Base-by-base conservation (phyloP, 768 basidiomycete genomes). In the Calocybe indica region DNA sequence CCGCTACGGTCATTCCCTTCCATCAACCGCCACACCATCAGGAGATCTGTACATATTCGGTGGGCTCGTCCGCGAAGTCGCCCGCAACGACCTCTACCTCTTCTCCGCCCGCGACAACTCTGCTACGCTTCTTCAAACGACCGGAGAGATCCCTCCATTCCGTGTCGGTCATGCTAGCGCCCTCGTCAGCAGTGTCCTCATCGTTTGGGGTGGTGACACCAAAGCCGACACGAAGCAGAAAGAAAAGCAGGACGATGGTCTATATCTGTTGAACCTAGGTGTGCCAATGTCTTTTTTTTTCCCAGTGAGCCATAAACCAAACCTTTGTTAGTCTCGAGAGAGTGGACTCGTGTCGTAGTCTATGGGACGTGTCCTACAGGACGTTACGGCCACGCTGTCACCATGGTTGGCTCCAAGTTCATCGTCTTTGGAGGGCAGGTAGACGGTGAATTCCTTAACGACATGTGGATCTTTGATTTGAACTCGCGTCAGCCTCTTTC, bases 191-290 rank as follows among this genome's bases (percentile, higher is more conserved):
- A 92, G 88, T 59, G 95, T 97, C 43, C 73, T 99, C 50, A 88
- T 98, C 50, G 86, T 97, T 3, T 99, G 96, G 96, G 96, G 96
- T 31, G 96, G 95, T 22, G 96, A 99, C 62, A 97, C 94, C 3
- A 94, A 92, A 67, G 80, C 83, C 10, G 84, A 85, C 56, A 70
- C 72, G 15, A 78, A 72, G 63, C 69, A 75, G 31, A 78, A 74
- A 55, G 92, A 92, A 51, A 82, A 78, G 55, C 89, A 93, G 67
- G 96, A 98, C 62, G 91, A 97, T 63, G 87, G 82, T 0, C 71
- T 98, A 38, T 98, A 98, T 73, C 74, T 99, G 7, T 74, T 99
- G 40, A 98, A 98, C 64, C 79, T 97, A 34, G 84, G 95, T 94
- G 62, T 55, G 88, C 74, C 34, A 34, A 35, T 29, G 30, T 28